phyloP scores from a whole-genome alignment of 805 yeast species.

The Schwanniomyces vanrijiae region DNA sequence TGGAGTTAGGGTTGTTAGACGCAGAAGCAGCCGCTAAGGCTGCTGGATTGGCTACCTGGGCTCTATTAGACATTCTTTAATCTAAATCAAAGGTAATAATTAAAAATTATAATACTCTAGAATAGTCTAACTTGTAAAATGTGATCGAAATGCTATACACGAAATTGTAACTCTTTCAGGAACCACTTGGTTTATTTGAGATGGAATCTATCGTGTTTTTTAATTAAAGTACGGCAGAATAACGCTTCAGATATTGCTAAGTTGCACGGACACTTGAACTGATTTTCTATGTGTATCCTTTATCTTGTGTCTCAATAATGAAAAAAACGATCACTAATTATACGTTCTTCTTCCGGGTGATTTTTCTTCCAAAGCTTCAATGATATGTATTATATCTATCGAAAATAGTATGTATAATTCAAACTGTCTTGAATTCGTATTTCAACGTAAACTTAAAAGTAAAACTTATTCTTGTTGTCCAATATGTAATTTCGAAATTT shows the following conservation, averaged over 20 bases:
- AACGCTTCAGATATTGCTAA: neutral
- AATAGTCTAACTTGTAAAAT: neutral
- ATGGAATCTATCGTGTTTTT: neutral
- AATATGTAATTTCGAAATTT: neutral
- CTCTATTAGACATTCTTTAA: conserved; percentile 23
- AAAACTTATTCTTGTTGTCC: neutral
- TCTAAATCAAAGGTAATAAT: neutral
- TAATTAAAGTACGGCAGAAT: neutral
- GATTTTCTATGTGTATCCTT: neutral
- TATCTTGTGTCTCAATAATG: neutral
- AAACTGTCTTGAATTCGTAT: neutral
- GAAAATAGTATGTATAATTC: neutral
- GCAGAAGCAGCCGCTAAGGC: conserved; percentile 42
- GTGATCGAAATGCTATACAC: neutral
- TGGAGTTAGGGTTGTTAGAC: conserved; percentile 22
- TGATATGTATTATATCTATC: neutral
- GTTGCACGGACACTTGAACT: neutral
- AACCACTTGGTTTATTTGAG: neutral
- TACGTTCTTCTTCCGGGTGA: neutral
- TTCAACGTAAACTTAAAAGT: neutral
- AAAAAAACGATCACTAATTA: neutral
- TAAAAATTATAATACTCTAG: neutral
- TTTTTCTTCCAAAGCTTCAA: neutral
- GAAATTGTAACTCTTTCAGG: neutral
- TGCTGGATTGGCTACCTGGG: conserved; percentile 32